Base-by-base conservation (phyloP, 1,284 basidiomycete genomes). In the Cutaneotrichosporon spelunceum region DNA sequence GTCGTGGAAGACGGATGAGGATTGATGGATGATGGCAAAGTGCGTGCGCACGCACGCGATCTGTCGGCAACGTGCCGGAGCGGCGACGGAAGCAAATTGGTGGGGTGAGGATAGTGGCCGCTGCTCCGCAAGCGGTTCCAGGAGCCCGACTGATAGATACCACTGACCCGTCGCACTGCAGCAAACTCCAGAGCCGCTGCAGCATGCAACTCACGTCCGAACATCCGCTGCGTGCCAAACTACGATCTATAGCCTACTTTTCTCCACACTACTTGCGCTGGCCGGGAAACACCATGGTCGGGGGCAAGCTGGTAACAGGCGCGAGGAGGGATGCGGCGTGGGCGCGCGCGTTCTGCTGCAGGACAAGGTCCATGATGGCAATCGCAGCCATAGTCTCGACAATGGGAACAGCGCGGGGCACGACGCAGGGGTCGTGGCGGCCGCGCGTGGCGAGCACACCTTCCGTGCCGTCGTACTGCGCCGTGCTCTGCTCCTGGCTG, bases 311-410 rank as follows among this genome's bases (percentile, higher is more conserved):
- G 27, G 86, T 89, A 70, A 94, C 84, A 13, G 88, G 83, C 14
- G 93, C 90, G 14, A 90, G 82, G 36, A 88, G 79, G 34, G 82
- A 69, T 1, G 85, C 82, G 4, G 93, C 85, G 2, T 86, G 82
- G 71, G 83, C 83, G 61, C 93, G 86, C 21, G 91, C 84, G 69
- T 91, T 89, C 80, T 97, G 93, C 63, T 90, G 86, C 50, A 96
- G 83, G 62, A 95, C 81, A 71, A 88, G 85, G 77, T 99, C 96
- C 88, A 99, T 93, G 70, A 97, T 84, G 64, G 96, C 94, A 49
- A 99, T 83, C 23, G 90, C 88, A 0, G 95, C 93, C 96, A 99
- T 99, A 1, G 92, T 87, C 82, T 99, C 96, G 30, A 99, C 94
- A 72, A 99, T 99, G 47, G 96, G 94, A 26, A 99, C 93, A 9